Conservation (phyloP, 305 asterid genomes). For the Lippia alba region DNA sequence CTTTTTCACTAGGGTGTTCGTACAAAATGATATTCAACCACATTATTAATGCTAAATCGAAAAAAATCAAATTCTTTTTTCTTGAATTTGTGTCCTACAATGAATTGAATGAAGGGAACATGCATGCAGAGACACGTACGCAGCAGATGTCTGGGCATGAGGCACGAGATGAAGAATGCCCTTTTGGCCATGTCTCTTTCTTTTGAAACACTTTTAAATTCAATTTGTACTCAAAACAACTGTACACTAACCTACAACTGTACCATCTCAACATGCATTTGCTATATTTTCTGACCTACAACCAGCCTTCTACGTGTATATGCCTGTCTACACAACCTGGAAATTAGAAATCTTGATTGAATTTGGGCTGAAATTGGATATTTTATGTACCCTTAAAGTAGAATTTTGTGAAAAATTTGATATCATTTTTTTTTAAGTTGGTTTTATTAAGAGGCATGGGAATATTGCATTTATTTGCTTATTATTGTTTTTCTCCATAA, state of each 20-base stretch:
- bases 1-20: too few relatives aligned
- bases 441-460: too few relatives aligned
- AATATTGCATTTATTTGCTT: background rate
- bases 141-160: slow-evolving; percentile 15
- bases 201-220: slow-evolving; percentile 13
- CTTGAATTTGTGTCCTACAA: too few relatives aligned
- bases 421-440: too few relatives aligned
- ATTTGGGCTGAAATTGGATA: too few relatives aligned
- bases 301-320: background rate
- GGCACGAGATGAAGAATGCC: slow-evolving; percentile 26
- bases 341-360: too few relatives aligned
- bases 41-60: too few relatives aligned
- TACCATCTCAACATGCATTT: slow-evolving; percentile 14
- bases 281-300: slow-evolving; percentile 19
- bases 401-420: too few relatives aligned
- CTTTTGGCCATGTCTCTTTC: slow-evolving; percentile 29
- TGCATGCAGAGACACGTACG: slow-evolving; percentile 35
- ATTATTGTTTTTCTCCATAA: background rate
- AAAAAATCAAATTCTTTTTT: too few relatives aligned
- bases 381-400: too few relatives aligned
- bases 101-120: slow-evolving; percentile 6
- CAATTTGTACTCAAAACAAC: background rate
- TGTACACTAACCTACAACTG: slow-evolving; percentile 1
- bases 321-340: too few relatives aligned
- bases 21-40: too few relatives aligned